Evolutionary conservation across 2,329 filamentous ascomycete species (phyloP).

Genomic region (Trichophyton schoenleinii): DNA sequence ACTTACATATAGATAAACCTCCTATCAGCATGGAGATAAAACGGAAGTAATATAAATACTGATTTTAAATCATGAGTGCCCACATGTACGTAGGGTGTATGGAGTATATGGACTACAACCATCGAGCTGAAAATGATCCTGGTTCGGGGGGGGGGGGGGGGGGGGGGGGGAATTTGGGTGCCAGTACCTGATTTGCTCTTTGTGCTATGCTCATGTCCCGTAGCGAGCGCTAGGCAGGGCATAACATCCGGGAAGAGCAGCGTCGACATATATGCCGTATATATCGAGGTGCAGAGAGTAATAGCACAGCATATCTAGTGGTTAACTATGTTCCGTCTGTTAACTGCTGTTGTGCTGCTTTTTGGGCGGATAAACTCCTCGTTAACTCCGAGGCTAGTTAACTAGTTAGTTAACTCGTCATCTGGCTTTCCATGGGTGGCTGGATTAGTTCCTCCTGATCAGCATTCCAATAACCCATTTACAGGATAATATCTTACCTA

Average conservation of each 20-base stretch:
- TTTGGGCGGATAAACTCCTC: not conserved
- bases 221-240: not conserved
- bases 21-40: not conserved
- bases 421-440: not conserved
- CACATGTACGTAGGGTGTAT: not conserved
- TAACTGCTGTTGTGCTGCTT: not conserved
- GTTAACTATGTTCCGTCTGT: not conserved
- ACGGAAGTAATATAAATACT: not conserved
- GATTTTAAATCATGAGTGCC: not conserved
- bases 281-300: not conserved
- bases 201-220: not conserved
- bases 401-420: not conserved
- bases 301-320: not conserved
- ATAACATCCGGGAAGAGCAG: not conserved
- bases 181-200: not conserved
- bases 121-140: not conserved
- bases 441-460: not conserved
- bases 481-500: not conserved
- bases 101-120: not conserved
- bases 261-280: not conserved
- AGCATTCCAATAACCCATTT: not conserved
- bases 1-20: not conserved
- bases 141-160: not conserved
- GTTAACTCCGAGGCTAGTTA: not conserved
- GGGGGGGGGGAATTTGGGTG: too few relatives aligned